Evolutionary conservation across 2,329 filamentous ascomycete genomes (phyloP).

Genomic region (Monilinia polystroma): DNA sequence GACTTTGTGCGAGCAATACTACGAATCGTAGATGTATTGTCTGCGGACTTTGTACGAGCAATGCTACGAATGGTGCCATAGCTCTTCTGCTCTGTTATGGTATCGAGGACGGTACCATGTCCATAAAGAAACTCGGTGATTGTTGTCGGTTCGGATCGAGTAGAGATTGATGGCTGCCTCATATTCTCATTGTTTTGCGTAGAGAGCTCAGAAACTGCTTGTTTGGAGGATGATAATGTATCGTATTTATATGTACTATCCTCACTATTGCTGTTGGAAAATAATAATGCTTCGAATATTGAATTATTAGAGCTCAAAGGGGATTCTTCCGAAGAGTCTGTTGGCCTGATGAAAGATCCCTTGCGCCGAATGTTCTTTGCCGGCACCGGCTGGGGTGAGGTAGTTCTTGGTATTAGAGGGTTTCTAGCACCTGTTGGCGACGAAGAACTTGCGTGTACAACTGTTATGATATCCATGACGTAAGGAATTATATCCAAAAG

Average conservation of each 20-base stretch:
- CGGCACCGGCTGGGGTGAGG: conserved; percentile 26
- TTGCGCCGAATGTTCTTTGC: conserved; percentile 39
- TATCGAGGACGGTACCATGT: conserved; percentile 43
- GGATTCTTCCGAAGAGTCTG: conserved; percentile 43
- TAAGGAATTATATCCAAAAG: conserved; percentile 27
- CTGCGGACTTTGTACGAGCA: conserved; percentile 34
- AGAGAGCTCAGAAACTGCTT: not conserved
- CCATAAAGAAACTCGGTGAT: conserved; percentile 42
- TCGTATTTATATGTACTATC: conserved; percentile 32
- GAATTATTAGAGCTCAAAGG: conserved; percentile 42
- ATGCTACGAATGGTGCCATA: conserved; percentile 40
- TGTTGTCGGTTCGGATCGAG: conserved; percentile 4
- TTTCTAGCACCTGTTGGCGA: conserved; percentile 23
- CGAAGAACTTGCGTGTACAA: conserved; percentile 23
- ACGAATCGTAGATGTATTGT: conserved; percentile 27
- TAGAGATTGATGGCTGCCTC: conserved; percentile 19
- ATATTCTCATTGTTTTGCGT: conserved; percentile 18
- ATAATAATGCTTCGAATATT: conserved; percentile 43
- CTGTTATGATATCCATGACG: conserved; percentile 30
- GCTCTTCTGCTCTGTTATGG: conserved; percentile 46
- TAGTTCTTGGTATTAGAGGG: conserved; percentile 26
- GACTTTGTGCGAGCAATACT: conserved; percentile 32
- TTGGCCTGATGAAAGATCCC: conserved; percentile 34
- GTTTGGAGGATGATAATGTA: conserved; percentile 14
- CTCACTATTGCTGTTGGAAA: conserved; percentile 40